Base-by-base conservation (phyloP, 805 yeast species). In the Sugiyamaella lignohabitans region DNA sequence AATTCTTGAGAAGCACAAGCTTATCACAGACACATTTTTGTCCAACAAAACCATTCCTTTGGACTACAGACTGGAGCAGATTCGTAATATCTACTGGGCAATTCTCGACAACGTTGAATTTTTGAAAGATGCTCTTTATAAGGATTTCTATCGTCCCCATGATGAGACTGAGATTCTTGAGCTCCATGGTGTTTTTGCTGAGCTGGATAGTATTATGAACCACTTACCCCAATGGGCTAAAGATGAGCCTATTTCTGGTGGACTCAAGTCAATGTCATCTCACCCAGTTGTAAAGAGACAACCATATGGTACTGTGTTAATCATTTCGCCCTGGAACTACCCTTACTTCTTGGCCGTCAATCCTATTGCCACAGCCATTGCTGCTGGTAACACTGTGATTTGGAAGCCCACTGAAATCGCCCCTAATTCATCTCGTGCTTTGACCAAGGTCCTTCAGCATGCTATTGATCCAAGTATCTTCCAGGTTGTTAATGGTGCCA, bases 351-450 rank as follows among this genome's bases (percentile, higher is more conserved):
- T 91, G 49, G 58, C 85, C 0, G 49, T 87, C 8, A 69, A 74
- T 27, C 87, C 96, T 0, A 59, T 88, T 20, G 72, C 80, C 34
- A 86, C 87, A 18, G 96, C 96, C 1, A 67, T 91, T 53, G 87
- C 95, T 1, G 85, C 82, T 18, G 97, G 97, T 10, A 88, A 89
- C 62, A 71, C 81, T 14, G 91, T 85, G 22, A 78, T 84, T 18
- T 67, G 82, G 55, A 87, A 87, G 62, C 88, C 86, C 16, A 74
- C 83, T 50, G 97, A 91, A 63, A 60, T 73, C 46, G 77, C 82
- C 2, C 91, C 93, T 0, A 65, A 74, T 52, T 75, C 82, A 41
- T 69, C 87, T 2, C 56, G 59, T 18, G 70, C 74, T n/a, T 59
- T 89, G 32, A 71, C 82, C n/a, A 68, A 70, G 16, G 58, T 87